phyloP scores from a whole-genome alignment of 148 eudicot species.

The Camellia lanceoleosa region DNA sequence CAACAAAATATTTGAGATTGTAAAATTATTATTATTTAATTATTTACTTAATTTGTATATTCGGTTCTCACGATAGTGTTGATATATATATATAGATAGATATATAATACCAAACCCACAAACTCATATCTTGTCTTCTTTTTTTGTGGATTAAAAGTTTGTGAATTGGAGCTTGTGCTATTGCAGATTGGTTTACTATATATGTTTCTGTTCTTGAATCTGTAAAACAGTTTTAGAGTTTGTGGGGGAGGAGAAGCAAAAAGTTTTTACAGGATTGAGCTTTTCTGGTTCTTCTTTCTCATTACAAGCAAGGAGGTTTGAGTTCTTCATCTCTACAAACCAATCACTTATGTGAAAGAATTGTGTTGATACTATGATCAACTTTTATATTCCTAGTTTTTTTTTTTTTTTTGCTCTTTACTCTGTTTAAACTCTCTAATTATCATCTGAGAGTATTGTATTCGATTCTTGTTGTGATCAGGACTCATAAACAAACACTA shows the following conservation, averaged over 20 bases:
- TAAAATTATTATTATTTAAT: too few species aligned
- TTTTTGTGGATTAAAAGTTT: background rate
- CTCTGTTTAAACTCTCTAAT: background rate
- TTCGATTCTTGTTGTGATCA: too few species aligned
- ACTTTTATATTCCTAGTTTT: too few species aligned
- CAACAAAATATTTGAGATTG: too few species aligned
- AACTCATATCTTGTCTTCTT: background rate
- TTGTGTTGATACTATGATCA: too few species aligned
- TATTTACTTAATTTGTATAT: too few species aligned
- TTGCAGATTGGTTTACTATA: background rate
- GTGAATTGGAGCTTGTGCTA: background rate
- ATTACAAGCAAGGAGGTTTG: background rate
- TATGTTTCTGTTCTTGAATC: background rate
- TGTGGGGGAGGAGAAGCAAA: too few species aligned
- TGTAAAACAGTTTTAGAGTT: background rate
- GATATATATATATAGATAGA: too few species aligned
- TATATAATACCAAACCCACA: background rate
- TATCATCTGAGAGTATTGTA: too few species aligned
- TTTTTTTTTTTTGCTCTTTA: background rate
- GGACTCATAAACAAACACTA: too few species aligned
- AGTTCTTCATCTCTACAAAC: background rate
- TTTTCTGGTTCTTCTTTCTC: background rate
- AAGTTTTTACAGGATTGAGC: background rate
- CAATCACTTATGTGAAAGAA: too few species aligned
- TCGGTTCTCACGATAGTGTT: too few species aligned